These are phyloP conservation scores for Starmera amethionina DNA, from an alignment of 805 yeast species.

Conservation along the genomic window DNA sequence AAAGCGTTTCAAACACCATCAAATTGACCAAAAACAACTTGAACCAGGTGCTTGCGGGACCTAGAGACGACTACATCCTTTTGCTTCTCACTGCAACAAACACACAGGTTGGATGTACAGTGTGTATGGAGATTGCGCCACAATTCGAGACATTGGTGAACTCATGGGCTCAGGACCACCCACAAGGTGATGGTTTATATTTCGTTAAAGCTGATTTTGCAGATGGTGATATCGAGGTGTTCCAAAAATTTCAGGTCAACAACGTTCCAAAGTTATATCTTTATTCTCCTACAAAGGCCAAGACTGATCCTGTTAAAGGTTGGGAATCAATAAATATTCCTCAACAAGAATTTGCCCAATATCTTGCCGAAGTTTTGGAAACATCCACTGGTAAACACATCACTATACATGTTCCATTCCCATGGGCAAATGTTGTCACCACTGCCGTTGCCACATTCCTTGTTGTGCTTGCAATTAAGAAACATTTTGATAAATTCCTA, in stretches of 20 bases:
- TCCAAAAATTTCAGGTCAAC: conserved; percentile 36
- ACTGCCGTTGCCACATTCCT: conserved; percentile 25
- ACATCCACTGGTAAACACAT: conserved; percentile 14
- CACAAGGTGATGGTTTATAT: conserved; percentile 45
- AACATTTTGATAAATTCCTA: conserved; percentile 24
- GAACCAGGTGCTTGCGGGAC: conserved; percentile 45
- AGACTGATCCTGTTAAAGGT: conserved; percentile 26
- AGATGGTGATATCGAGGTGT: conserved; percentile 39
- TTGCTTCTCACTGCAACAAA: conserved; percentile 67
- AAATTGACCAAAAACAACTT: conserved; percentile 53
- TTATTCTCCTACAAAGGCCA: conserved; percentile 40
- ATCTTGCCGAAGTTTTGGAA: conserved; percentile 19
- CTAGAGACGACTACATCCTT: conserved; percentile 59
- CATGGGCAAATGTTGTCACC: conserved; percentile 26
- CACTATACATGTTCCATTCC: conserved; percentile 24
- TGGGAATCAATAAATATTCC: conserved; percentile 23
- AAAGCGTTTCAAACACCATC: conserved; percentile 28
- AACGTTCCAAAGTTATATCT: conserved; percentile 73
- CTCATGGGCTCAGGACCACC: conserved; percentile 54
- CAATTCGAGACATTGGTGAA: conserved; percentile 48
- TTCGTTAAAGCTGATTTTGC: conserved; percentile 70
- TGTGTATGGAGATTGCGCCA: conserved; percentile 67
- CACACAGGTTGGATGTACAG: conserved; percentile 62
- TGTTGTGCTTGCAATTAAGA: conserved; percentile 23
- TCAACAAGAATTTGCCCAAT: conserved; percentile 21